Percentiles rank a stretch among this genome's conserved stretches.
These are phyloP conservation scores for Kernera saxatilis DNA, from an alignment of 345 rosid species.

Conservation along the genomic window DNA sequence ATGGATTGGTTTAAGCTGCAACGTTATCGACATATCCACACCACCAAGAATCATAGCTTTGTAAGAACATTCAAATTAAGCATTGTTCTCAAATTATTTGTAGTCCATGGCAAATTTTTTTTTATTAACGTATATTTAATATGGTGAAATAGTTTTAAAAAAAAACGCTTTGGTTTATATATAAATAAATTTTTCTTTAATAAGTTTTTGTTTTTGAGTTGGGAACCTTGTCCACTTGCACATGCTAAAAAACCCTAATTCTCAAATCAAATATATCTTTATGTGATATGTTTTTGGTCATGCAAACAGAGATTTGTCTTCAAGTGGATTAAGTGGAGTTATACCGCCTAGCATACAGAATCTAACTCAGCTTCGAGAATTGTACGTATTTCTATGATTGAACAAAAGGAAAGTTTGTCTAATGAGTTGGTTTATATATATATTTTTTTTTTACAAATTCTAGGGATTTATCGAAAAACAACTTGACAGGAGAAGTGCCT, in stretches of 20 bases:
- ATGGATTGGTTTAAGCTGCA: constrained; percentile 38
- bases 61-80: constrained; percentile 20
- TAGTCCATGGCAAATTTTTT: no score
- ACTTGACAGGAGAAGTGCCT: constrained; percentile 39
- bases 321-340: constrained; percentile 31
- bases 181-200: no score
- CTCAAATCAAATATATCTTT: background rate
- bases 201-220: no score
- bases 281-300: background rate
- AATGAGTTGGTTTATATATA: no score
- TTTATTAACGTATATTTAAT: no score
- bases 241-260: no score
- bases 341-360: constrained; percentile 21
- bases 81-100: no score
- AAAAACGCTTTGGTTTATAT: no score
- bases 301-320: constrained; percentile 29
- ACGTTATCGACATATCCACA: background rate
- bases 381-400: constrained; percentile 31
- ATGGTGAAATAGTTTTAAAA: no score
- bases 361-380: constrained; percentile 19
- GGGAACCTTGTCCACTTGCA: no score
- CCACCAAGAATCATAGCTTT: constrained; percentile 33
- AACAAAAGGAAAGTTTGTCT: no score
- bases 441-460: background rate
- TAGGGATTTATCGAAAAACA: constrained; percentile 51